A percentile compares a stretch with the other conserved stretches of the same genome.
phyloP scores from a whole-genome alignment of 2,329 filamentous ascomycete genomes.

The Fusarium odoratissimum region DNA sequence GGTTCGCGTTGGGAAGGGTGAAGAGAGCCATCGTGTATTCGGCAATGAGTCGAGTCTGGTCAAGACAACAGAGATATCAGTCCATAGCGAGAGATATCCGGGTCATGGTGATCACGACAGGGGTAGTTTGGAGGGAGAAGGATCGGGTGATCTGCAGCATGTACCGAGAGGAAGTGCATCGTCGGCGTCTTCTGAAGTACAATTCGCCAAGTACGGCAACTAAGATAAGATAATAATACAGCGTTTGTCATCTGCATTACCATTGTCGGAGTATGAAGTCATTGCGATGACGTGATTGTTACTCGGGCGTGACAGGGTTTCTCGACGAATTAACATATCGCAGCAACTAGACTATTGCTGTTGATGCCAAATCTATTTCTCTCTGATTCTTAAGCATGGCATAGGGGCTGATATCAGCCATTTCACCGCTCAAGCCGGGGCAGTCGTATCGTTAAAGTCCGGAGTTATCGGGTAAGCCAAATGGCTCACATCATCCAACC shows the following conservation, averaged over 20 bases:
- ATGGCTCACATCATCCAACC: constrained; percentile 8
- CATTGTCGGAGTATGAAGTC: fast-evolving
- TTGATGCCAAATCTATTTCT: fast-evolving
- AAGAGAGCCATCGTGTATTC: neutral
- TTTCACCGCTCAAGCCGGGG: fast-evolving
- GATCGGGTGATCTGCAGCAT: neutral
- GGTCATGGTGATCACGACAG: neutral
- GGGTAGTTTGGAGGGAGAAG: constrained; percentile 7
- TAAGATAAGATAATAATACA: neutral
- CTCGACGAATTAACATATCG: fast-evolving
- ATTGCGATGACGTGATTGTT: fast-evolving
- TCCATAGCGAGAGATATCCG: constrained; percentile 24
- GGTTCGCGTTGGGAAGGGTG: constrained; percentile 35
- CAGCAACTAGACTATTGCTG: fast-evolving
- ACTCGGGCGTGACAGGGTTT: fast-evolving
- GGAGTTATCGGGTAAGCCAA: neutral
- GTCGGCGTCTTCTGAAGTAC: constrained; percentile 36
- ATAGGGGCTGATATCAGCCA: neutral
- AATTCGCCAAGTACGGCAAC: constrained; percentile 33
- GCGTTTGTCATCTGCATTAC: neutral
- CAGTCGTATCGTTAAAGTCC: fast-evolving
- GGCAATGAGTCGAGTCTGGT: constrained; percentile 17
- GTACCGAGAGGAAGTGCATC: constrained; percentile 32
- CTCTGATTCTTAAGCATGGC: fast-evolving
- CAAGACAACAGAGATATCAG: constrained; percentile 36